Evolutionary conservation across 2,329 filamentous ascomycete species (phyloP).

Genomic region (Colletotrichum lindemuthianum): DNA sequence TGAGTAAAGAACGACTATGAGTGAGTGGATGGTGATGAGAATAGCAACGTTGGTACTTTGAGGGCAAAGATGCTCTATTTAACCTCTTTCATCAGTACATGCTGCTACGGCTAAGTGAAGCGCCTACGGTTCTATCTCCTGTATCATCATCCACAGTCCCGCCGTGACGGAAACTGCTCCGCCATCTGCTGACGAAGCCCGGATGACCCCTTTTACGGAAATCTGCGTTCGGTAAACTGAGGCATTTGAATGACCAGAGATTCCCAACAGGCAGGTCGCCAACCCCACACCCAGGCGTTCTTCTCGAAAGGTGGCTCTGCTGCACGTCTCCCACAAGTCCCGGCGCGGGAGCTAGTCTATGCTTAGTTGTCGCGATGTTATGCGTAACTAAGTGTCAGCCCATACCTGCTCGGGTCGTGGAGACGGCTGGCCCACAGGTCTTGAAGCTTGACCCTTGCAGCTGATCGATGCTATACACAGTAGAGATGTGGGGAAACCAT

Average conservation of each 20-base stretch:
- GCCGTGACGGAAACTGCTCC: not conserved
- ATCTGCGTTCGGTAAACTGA: not conserved
- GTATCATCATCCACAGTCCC: not conserved
- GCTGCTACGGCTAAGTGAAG: not conserved
- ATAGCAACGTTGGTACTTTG: not conserved
- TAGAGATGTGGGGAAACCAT: too few species aligned
- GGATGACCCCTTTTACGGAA: not conserved
- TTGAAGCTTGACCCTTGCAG: not conserved
- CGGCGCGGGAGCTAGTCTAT: not conserved
- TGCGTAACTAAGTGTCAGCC: not conserved
- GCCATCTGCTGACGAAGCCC: slow-evolving; percentile 2
- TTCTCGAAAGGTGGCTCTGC: not conserved
- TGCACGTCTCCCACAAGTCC: not conserved
- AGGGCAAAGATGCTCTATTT: not conserved
- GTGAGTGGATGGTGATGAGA: slow-evolving; percentile 10
- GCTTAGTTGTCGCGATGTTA: not conserved
- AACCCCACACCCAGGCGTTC: not conserved
- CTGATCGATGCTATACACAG: fast-evolving
- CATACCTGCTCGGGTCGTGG: not conserved
- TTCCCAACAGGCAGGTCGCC: not conserved
- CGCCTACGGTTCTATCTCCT: not conserved
- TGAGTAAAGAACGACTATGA: not conserved
- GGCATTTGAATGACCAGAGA: not conserved
- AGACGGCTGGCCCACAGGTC: not conserved
- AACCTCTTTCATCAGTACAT: not conserved